Base-by-base conservation (phyloP, 768 basidiomycete species). In the Postia placenta region DNA sequence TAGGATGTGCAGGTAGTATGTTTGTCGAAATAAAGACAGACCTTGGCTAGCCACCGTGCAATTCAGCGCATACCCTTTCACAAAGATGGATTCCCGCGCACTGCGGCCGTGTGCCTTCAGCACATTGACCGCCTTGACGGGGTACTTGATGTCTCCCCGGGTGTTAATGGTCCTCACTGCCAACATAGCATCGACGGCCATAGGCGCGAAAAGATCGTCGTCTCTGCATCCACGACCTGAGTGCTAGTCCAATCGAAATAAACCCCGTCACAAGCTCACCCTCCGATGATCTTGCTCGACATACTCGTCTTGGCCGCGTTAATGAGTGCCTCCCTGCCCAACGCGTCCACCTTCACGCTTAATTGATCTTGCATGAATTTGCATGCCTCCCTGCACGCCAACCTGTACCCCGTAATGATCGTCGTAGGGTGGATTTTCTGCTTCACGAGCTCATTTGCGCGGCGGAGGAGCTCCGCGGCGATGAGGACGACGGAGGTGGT, bases 31-130 rank as follows among this genome's bases (percentile, higher is more conserved):
- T 9, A n/a, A 24, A 43, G 11, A 48, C 17, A 17, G 59, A 94
- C 96, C 96, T 79, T 99, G 96, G 68, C 92, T 95, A 1, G 96
- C 93, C 36, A 98, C 93, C 11, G 95, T 97, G 69, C 96, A 98
- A 66, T 98, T 99, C 53, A 99, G 70, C 28, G 96, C 96, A 70
- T 98, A 99, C 33, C 96, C 96, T 61, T 87, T 88, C 42, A 99
- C 88, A 64, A 87, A 93, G 52, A 96, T 62, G 37, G 94, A 97
- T 67, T 99, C 96, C 56, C 93, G 78, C 20, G 96, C 91, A 64
- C 92, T 94, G 69, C 82, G 84, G 47, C 96, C 96, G 59, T 99
- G 96, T 2, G 96, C 96, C 69, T 99, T 99, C 58, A 99, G 75
- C 24, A 98, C 82, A 63, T 99, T 99, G 55, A 99, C 96, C 4